phyloP scores from a whole-genome alignment of 2,329 filamentous ascomycete species.

The Xylariomycetidae sp. region DNA sequence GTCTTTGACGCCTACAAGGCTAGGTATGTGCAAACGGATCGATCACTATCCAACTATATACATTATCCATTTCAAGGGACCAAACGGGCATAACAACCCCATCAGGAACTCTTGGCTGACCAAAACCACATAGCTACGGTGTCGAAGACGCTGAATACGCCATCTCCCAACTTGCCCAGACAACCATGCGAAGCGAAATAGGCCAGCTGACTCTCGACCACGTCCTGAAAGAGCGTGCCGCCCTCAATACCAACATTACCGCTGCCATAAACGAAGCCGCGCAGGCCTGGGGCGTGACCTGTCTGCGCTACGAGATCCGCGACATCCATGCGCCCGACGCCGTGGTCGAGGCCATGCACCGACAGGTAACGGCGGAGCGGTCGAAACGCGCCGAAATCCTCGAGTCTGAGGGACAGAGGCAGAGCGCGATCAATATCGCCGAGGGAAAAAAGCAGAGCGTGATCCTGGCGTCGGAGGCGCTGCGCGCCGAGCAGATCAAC shows the following conservation, averaged over 20 bases:
- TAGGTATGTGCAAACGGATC: conserved; percentile 65
- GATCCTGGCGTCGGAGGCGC: conserved; percentile 89
- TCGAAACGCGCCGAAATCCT: conserved; percentile 97
- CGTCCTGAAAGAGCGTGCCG: conserved; percentile 93
- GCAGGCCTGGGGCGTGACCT: conserved; percentile 93
- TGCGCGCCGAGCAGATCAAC: conserved; percentile 90
- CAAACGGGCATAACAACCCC: background rate
- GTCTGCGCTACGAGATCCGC: conserved; percentile 93
- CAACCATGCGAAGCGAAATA: conserved; percentile 98
- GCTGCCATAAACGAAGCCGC: conserved; percentile 97
- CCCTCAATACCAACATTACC: conserved; percentile 98
- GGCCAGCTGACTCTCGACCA: conserved; percentile 95
- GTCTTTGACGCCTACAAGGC: conserved; percentile 99
- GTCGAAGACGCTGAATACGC: conserved; percentile 99
- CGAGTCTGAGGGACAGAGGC: conserved; percentile 92
- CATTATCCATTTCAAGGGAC: background rate
- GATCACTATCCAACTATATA: too few relatives aligned
- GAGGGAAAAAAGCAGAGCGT: conserved; percentile 97
- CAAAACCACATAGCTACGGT: conserved; percentile 65
- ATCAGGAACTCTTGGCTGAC: conserved; percentile 2
- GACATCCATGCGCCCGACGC: conserved; percentile 94
- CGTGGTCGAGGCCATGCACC: conserved; percentile 96
- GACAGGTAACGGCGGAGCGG: conserved; percentile 94
- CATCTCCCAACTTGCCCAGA: conserved; percentile 95
- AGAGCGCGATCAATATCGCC: conserved; percentile 97